Percentiles rank a stretch among this genome's conserved stretches.
Conservation (phyloP, 1,284 basidiomycete species). For the Austropuccinia psidii region DNA sequence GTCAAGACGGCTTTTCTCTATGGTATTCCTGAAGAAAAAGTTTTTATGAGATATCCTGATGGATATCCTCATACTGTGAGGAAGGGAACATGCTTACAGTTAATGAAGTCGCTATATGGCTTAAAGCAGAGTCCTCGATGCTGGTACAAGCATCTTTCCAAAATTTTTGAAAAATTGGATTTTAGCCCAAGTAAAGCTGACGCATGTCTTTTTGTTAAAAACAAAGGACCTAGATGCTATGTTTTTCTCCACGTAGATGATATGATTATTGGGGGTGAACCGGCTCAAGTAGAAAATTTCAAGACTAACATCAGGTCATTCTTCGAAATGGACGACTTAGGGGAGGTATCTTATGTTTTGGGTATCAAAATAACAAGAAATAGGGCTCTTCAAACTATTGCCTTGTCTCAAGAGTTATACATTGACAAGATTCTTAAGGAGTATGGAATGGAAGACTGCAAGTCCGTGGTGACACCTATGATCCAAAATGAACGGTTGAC, state of each 20-base stretch:
- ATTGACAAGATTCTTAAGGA: neutral
- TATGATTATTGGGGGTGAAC: neutral
- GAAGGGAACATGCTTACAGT: neutral
- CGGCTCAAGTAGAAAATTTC: neutral
- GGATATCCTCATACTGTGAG: neutral
- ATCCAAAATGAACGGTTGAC: too few species aligned
- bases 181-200: too few species aligned
- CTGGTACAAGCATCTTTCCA: neutral
- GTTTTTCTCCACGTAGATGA: conserved; percentile 23
- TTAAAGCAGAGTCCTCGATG: neutral
- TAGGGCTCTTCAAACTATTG: neutral
- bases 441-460: neutral
- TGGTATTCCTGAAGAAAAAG: conserved; percentile 13
- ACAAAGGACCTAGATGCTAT: too few species aligned
- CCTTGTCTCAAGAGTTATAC: neutral
- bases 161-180: neutral
- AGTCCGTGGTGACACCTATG: neutral
- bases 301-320: neutral
- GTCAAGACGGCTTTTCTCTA: conserved; percentile 36
- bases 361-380: neutral
- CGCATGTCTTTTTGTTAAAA: too few species aligned
- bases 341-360: neutral
- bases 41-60: neutral
- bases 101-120: neutral
- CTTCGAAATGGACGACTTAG: conserved; percentile 14